Conservation (phyloP, 2,329 filamentous ascomycete species). For the Neopestalotiopsis clavispora region DNA sequence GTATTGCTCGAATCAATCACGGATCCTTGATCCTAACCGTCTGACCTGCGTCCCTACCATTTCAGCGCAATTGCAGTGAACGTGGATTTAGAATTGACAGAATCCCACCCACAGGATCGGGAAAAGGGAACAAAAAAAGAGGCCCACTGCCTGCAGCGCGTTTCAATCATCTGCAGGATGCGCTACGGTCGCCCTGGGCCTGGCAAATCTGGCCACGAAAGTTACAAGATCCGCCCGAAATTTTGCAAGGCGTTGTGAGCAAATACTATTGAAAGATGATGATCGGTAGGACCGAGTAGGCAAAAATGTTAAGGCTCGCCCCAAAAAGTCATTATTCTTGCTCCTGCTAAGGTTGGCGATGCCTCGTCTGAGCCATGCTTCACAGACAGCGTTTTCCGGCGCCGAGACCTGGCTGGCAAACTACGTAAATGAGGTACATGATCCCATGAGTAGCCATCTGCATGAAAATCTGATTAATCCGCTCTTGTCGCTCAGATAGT, state of each 20-base stretch:
- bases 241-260: neutral
- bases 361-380: neutral
- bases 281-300: neutral
- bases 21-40: slow-evolving; percentile 13
- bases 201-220: neutral
- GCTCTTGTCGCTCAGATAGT: neutral
- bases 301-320: neutral
- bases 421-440: neutral
- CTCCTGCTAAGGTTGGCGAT: neutral
- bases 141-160: neutral
- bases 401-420: neutral
- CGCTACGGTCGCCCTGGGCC: neutral
- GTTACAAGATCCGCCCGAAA: neutral
- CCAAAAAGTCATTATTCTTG: neutral
- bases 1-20: slow-evolving; percentile 6
- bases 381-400: neutral
- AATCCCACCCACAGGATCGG: neutral
- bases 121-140: neutral
- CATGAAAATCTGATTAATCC: neutral
- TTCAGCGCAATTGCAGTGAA: neutral
- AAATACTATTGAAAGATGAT: neutral
- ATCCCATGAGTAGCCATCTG: neutral
- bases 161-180: slow-evolving; percentile 1
- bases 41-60: slow-evolving; percentile 1
- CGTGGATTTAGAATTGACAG: neutral